A percentile compares a stretch with the other conserved stretches of the same genome.
These are phyloP conservation scores for Candida caryicola DNA, from an alignment of 805 yeast species.

Conservation along the genomic window DNA sequence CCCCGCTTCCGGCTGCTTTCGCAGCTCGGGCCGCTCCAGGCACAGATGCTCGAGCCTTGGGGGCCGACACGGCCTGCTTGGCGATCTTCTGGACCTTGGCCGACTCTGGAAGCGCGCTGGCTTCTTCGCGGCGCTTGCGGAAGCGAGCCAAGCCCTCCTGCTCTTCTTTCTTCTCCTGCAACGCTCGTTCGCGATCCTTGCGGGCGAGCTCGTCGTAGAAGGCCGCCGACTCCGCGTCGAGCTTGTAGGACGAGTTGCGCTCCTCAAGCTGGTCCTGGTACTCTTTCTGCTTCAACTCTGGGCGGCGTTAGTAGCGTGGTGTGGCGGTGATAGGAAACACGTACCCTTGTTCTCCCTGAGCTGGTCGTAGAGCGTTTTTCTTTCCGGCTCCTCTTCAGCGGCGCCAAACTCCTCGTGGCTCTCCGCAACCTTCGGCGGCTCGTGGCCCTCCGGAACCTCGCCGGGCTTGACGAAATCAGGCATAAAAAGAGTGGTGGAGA, in stretches of 20 bases:
- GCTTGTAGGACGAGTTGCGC: conserved; percentile 40
- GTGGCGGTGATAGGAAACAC: conserved; percentile 11
- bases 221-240: conserved; percentile 34
- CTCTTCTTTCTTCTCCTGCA: conserved; percentile 19
- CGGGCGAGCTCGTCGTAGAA: conserved; percentile 30
- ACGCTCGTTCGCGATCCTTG: conserved; percentile 17
- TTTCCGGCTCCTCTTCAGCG: conserved; percentile 17
- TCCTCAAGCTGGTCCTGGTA: conserved; percentile 26
- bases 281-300: conserved; percentile 33
- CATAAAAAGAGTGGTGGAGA: conserved; percentile 2
- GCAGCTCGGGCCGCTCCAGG: too few species aligned
- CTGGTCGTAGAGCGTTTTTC: conserved; percentile 44
- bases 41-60: too few species aligned
- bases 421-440: not conserved
- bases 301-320: conserved; percentile 13
- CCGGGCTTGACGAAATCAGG: conserved; percentile 11
- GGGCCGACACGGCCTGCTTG: too few species aligned
- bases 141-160: conserved; percentile 10
- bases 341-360: conserved; percentile 38
- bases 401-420: not conserved
- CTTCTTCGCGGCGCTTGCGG: not conserved
- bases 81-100: not conserved
- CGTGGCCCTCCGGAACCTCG: not conserved
- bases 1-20: too few species aligned
- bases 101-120: not conserved